Evolutionary conservation across 2,329 filamentous ascomycete genomes (phyloP), one percentile per base, ranked within the genome.

Genomic region (Ceratocystis albifundus): DNA sequence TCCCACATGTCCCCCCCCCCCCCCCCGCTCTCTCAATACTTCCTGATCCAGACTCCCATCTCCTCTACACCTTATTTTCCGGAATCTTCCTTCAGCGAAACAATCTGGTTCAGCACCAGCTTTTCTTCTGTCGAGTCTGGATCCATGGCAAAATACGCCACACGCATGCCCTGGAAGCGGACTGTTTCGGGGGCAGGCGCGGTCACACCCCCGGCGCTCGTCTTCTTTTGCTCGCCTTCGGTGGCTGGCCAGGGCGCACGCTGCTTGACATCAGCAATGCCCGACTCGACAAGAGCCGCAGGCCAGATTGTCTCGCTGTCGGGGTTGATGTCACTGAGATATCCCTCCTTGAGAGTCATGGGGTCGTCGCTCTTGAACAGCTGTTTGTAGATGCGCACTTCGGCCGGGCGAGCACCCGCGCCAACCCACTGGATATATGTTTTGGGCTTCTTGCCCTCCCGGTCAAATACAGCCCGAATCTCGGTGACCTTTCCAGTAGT

Each of bases 351-450:
- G 2, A 87, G 86, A 10, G 86, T 83, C 48, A 87, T 86, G 1
- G 93, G 92, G 72, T 94, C 88, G 61, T 92, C 87, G 3, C 87
- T 90, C 75, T 90, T 91, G 83, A 96, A 96, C 0, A 97, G 82
- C 2, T 85, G 80, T 74, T 90, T 89, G 77, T 94, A 87, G 61
- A 94, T 80, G 68, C 92, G 88, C 53, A 85, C 88, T 75, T 92
- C 88, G 12, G 87, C 86, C 70, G 85, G 84, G 15, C 80, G 80
- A 0, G 87, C 82, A 1, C 84, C 86, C 48, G 85, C 84, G 4
- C 66, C 73, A 4, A 96, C 89, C 93, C 93, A 96, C 73, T 96
- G 91, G 74, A 96, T 96, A 73, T 85, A 89, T 1, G 90, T 86
- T 77, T 95, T 93, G 53, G 88, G 84, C 71, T 85, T 83, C 72